phyloP scores from a whole-genome alignment of 371 early-diverging fungal genomes.

The Capniomyces stellatus region DNA sequence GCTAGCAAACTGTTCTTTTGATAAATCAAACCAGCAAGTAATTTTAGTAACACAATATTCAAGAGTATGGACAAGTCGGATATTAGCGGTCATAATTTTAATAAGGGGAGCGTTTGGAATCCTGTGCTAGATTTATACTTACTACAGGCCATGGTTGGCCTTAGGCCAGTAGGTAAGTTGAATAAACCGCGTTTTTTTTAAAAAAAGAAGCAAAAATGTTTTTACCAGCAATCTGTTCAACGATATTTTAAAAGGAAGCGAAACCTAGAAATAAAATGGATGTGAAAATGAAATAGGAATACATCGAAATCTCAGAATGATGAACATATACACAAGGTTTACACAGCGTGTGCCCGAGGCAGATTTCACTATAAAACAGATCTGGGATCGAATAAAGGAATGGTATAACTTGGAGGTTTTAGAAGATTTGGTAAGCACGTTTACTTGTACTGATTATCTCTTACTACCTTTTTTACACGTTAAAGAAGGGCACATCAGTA shows the following conservation, averaged over 20 bases:
- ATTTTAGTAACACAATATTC: too few relatives aligned
- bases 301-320: conserved; percentile 19
- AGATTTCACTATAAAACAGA: background rate
- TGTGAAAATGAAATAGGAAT: conserved; percentile 7
- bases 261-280: background rate
- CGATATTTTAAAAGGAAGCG: background rate
- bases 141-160: conserved; percentile 16
- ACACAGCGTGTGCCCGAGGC: conserved; percentile 8
- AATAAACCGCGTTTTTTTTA: background rate
- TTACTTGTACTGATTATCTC: conserved; percentile 10
- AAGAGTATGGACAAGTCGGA: too few relatives aligned
- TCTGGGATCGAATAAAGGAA: conserved; percentile 8
- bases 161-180: conserved; percentile 15
- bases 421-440: conserved; percentile 10
- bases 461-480: too few relatives aligned
- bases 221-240: background rate
- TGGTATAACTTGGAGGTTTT: conserved; percentile 17
- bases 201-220: background rate
- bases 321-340: conserved; percentile 20
- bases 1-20: too few relatives aligned
- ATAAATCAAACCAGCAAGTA: too few relatives aligned
- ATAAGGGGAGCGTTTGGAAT: background rate
- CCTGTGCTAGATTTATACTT: background rate
- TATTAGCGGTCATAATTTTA: too few relatives aligned
- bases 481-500: too few relatives aligned